A percentile compares a stretch with the other conserved stretches of the same genome.
Evolutionary conservation across 495 filamentous ascomycete genomes (phyloP).

Genomic region (Annulohypoxylon nitens): DNA sequence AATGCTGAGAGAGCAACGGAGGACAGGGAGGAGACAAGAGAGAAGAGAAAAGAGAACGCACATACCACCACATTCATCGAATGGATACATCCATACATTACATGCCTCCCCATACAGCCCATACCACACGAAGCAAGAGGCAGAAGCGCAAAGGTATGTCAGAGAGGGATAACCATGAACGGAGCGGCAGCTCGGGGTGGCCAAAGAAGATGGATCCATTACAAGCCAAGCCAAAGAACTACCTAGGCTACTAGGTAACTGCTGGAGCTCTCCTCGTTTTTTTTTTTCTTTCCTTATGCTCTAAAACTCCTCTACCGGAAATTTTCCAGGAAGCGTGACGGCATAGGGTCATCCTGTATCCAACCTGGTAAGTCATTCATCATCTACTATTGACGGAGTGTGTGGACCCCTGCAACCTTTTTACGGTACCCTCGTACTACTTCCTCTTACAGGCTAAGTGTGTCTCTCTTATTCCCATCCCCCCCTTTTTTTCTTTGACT

Average conservation of each 20-base stretch:
- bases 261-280: constrained; percentile 12
- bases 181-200: constrained; percentile 32
- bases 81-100: neutral
- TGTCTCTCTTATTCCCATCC: constrained; percentile 10
- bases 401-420: constrained; percentile 39
- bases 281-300: neutral
- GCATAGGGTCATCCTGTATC: constrained; percentile 46
- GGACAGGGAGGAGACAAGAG: neutral
- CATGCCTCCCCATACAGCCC: neutral
- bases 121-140: constrained; percentile 20
- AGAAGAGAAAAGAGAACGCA: neutral
- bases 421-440: constrained; percentile 41
- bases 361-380: constrained; percentile 50
- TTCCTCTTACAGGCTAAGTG: constrained; percentile 48
- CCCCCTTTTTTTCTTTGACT: constrained; percentile 6
- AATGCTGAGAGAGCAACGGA: constrained; percentile 5
- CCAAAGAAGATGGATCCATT: neutral
- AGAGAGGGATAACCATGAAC: constrained; percentile 18
- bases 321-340: constrained; percentile 43
- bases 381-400: constrained; percentile 41
- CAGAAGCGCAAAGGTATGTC: constrained; percentile 11
- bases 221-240: neutral
- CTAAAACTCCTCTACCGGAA: constrained; percentile 27
- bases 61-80: constrained; percentile 10
- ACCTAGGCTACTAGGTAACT: neutral